Evolutionary conservation across 805 yeast genomes (phyloP), one percentile per base, ranked within the genome.

Genomic region (Komagataella kurtzmanii): DNA sequence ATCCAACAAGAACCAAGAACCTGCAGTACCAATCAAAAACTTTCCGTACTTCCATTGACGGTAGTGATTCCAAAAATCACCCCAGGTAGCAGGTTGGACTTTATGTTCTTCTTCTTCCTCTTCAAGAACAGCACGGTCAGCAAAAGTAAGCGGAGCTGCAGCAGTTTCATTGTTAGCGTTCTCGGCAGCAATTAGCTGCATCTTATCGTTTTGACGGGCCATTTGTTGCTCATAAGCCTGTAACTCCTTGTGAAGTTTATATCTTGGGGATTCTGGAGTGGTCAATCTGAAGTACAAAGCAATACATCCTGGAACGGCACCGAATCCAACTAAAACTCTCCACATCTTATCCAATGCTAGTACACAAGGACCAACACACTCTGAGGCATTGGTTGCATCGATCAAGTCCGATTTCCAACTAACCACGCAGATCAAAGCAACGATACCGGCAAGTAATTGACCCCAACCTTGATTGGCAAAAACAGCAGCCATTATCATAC

Each of bases 381-480:
- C 76, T 43, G 74, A 69, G 56, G 80, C 75, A 49, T 73, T 59
- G 58, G 73, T 68, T 46, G 85, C 88, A 52, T 57, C 64, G 51
- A 71, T 70, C 58, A 88, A 71, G 45, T 74, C 74, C 57, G 71
- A 66, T 67, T 85, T 86, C 77, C 84, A 89, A 61, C 81, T 95
- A 53, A 83, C 85, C 58, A 87, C 85, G 63, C 80, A 75, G 53
- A 86, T 64, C 55, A 88, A 70, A 53, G 95, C 87, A 60, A 88
- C 86, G 57, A 88, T 74, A 79, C 91, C 96, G 54, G 88, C 96
- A 17, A 81, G 63, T 55, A 89, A 77, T 74, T 90, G 97, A 68
- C 97, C 97, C 82, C 93, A 80, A 70, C 97, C 97, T 73, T 90
- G 97, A 75, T 89, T 89, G 53, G 97, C 91, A 69, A 90, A 90